phyloP scores from a whole-genome alignment of 2,329 filamentous ascomycete species.

The Zymoseptoria brevis region DNA sequence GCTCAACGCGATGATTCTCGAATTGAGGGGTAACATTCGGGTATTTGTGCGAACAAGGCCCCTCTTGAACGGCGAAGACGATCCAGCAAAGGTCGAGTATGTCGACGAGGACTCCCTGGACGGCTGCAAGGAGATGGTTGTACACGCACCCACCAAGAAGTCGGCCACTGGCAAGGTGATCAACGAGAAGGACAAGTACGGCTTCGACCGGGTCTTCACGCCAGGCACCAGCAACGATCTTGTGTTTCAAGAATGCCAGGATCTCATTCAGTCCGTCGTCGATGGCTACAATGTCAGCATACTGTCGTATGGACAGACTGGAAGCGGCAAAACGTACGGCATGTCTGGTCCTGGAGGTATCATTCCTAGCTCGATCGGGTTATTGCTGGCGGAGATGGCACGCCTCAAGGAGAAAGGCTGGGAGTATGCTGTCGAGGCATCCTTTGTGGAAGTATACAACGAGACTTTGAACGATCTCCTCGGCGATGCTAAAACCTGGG shows the following conservation, averaged over 20 bases:
- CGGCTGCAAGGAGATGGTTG: slow-evolving; percentile 77
- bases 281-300: slow-evolving; percentile 99
- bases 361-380: slow-evolving; percentile 85
- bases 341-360: slow-evolving; percentile 91
- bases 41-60: slow-evolving; percentile 96
- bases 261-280: slow-evolving; percentile 89
- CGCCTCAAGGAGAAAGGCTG: slow-evolving; percentile 83
- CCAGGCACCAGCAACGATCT: slow-evolving; percentile 70
- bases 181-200: slow-evolving; percentile 74
- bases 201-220: slow-evolving; percentile 87
- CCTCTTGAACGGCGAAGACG: slow-evolving; percentile 52
- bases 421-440: slow-evolving; percentile 89
- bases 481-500: slow-evolving; percentile 59
- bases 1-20: slow-evolving; percentile 95
- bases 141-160: slow-evolving; percentile 75
- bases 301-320: slow-evolving; percentile 96
- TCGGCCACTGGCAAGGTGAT: slow-evolving; percentile 69
- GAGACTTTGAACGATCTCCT: slow-evolving; percentile 91
- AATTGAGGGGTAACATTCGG: slow-evolving; percentile 94
- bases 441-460: slow-evolving; percentile 96
- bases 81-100: slow-evolving; percentile 66
- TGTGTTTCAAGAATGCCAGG: slow-evolving; percentile 92
- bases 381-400: slow-evolving; percentile 85
- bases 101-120: slow-evolving; percentile 60
- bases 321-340: slow-evolving; percentile 91